Conservation (phyloP, 495 filamentous ascomycete species). For the Evernia prunastri region DNA sequence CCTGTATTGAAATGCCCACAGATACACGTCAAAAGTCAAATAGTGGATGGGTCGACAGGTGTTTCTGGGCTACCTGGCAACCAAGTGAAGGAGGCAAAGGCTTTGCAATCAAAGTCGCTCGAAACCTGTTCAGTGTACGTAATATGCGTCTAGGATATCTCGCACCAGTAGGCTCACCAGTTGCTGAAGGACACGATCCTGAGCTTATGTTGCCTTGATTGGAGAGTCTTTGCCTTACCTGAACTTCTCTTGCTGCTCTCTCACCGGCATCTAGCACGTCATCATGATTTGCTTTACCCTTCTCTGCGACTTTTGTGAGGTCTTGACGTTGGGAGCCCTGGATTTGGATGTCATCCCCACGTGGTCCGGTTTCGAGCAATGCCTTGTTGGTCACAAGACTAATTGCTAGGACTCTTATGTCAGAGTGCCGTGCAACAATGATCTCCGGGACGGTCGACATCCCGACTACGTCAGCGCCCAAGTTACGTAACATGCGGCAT, state of each 20-base stretch:
- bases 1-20: neutral
- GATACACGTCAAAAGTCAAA: neutral
- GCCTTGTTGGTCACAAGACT: conserved; percentile 73
- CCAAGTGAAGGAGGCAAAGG: neutral
- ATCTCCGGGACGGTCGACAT: conserved; percentile 80
- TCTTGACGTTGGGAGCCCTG: conserved; percentile 40
- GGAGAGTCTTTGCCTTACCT: conserved; percentile 40
- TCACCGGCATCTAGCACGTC: conserved; percentile 63
- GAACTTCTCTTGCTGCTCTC: conserved; percentile 59
- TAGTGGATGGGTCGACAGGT: neutral
- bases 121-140: neutral
- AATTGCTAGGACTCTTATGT: conserved; percentile 62
- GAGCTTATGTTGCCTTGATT: neutral
- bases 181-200: conserved; percentile 31
- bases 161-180: conserved; percentile 38
- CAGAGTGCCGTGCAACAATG: conserved; percentile 64
- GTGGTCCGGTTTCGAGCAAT: conserved; percentile 56
- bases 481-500: conserved; percentile 59
- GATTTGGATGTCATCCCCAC: conserved; percentile 50
- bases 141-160: conserved; percentile 27
- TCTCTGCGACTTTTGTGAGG: conserved; percentile 49
- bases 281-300: conserved; percentile 64
- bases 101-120: neutral
- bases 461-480: conserved; percentile 68
- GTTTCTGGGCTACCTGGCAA: neutral